phyloP scores from a whole-genome alignment of 495 filamentous ascomycete species.

The Neurospora sublineolata region DNA sequence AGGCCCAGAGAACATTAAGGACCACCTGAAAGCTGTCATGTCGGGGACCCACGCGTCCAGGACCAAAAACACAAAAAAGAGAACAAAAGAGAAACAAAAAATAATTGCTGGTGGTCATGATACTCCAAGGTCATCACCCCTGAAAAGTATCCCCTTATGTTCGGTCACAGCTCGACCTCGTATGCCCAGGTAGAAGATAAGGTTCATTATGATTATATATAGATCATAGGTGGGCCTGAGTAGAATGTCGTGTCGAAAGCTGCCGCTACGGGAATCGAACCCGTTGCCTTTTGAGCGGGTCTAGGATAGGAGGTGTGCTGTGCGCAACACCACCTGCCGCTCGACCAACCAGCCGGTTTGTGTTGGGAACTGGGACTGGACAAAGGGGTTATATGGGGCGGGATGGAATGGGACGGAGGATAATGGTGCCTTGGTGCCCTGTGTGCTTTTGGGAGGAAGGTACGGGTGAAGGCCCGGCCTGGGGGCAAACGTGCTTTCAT shows the following conservation, averaged over 20 bases:
- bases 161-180: neutral
- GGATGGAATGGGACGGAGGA: neutral
- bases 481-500: neutral
- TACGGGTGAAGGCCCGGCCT: neutral
- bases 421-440: neutral
- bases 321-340: neutral
- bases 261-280: neutral
- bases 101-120: neutral
- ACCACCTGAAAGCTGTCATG: too few species aligned
- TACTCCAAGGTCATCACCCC: neutral
- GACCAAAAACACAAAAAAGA: neutral
- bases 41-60: too few species aligned
- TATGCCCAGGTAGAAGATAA: neutral
- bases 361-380: neutral
- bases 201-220: neutral
- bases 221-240: neutral
- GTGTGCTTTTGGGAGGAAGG: neutral
- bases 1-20: too few species aligned
- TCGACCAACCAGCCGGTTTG: neutral
- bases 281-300: neutral
- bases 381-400: neutral
- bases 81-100: neutral
- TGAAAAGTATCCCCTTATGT: neutral
- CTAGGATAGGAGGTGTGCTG: neutral
- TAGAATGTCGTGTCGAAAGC: neutral